These are phyloP conservation scores for Dryadomyces quercivorus DNA, from an alignment of 2,329 filamentous ascomycete species.

Conservation along the genomic window DNA sequence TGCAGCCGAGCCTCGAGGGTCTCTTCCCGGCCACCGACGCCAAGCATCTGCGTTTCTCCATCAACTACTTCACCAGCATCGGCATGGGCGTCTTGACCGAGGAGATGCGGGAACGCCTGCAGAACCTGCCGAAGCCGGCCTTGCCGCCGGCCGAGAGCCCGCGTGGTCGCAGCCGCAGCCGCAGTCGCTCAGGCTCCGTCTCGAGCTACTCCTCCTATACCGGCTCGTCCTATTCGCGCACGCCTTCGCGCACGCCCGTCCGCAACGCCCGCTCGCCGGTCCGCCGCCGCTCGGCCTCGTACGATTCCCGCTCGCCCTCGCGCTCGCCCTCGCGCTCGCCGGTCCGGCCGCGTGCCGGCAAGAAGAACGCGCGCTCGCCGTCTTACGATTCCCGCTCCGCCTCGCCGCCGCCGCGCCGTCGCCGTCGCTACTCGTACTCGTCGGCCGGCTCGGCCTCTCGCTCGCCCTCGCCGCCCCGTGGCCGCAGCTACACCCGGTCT, in stretches of 20 bases:
- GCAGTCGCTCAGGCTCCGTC: constrained; percentile 54
- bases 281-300: constrained; percentile 12
- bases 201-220: constrained; percentile 71
- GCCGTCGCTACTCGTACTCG: neutral
- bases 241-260: constrained; percentile 18
- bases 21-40: constrained; percentile 85
- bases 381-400: neutral
- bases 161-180: constrained; percentile 32
- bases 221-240: constrained; percentile 44
- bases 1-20: constrained; percentile 68
- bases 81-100: constrained; percentile 92
- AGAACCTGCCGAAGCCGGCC: constrained; percentile 78
- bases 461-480: neutral
- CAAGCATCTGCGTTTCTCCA: constrained; percentile 86
- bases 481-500: neutral
- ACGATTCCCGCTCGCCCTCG: constrained; percentile 8
- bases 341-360: neutral
- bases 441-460: neutral
- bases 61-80: constrained; percentile 99
- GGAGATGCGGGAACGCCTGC: constrained; percentile 82
- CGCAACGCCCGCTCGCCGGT: neutral
- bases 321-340: constrained; percentile 1
- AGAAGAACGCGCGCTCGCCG: neutral
- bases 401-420: neutral
- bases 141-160: constrained; percentile 40